These are phyloP conservation scores for Linaria vulgaris DNA, from an alignment of 257 asterid species.

Conservation along the genomic window DNA sequence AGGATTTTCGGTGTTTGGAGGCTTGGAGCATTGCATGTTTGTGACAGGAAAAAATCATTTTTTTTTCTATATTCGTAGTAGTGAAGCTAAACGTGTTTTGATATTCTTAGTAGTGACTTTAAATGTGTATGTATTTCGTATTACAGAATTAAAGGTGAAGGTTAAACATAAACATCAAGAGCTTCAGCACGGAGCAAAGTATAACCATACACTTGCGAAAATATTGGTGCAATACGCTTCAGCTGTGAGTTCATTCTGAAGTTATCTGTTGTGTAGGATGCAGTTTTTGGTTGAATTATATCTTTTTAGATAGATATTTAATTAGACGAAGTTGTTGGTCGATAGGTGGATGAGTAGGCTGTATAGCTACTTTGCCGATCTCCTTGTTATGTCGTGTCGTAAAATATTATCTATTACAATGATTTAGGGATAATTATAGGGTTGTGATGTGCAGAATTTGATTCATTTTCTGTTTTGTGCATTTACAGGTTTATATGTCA, in stretches of 20 bases:
- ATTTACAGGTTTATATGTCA: slow-evolving; percentile 80
- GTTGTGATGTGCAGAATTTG: neutral
- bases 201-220: slow-evolving; percentile 79
- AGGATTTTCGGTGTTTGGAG: no score
- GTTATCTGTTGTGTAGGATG: slow-evolving; percentile 20
- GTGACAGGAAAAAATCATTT: neutral
- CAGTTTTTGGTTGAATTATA: neutral
- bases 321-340: neutral
- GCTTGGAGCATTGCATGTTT: neutral
- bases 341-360: neutral
- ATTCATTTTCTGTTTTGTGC: neutral
- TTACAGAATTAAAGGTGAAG: slow-evolving; percentile 59
- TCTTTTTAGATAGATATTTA: neutral
- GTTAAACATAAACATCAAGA: slow-evolving; percentile 43
- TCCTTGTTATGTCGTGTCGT: slow-evolving; percentile 7
- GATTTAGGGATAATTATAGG: neutral
- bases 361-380: neutral
- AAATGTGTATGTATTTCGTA: slow-evolving; percentile 21
- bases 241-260: slow-evolving; percentile 62
- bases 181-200: slow-evolving; percentile 38
- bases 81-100: no score
- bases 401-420: neutral
- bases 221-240: slow-evolving; percentile 91
- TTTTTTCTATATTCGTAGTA: no score
- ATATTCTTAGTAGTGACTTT: slow-evolving; percentile 11